phyloP scores from a whole-genome alignment of 2,329 filamentous ascomycete species.

The Dactylella cylindrospora region DNA sequence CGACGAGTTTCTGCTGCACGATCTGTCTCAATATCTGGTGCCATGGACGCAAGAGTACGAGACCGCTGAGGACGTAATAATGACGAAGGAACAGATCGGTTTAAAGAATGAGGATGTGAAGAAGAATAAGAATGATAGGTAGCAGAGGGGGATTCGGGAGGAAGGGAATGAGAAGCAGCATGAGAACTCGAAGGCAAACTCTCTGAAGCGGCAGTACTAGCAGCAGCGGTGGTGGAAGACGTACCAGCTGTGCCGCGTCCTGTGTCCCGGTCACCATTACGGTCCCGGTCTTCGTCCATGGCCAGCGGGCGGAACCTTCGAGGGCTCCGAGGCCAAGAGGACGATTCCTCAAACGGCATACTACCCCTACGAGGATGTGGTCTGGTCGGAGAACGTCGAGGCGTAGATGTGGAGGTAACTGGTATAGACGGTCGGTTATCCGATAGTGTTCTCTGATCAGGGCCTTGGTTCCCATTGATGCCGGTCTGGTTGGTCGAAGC shows the following conservation, averaged over 20 bases:
- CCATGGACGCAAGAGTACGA: slow-evolving; percentile 32
- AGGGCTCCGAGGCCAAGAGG: slow-evolving; percentile 3
- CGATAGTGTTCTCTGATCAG: slow-evolving; percentile 4
- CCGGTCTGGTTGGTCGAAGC: slow-evolving; percentile 2
- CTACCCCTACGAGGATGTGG: slow-evolving; percentile 24
- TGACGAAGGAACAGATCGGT: slow-evolving; percentile 19
- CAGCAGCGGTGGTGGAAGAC: slow-evolving; percentile 37
- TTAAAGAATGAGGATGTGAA: slow-evolving; percentile 12
- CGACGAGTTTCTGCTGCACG: slow-evolving; percentile 42
- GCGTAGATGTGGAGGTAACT: slow-evolving; percentile 16
- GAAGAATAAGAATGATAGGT: slow-evolving; percentile 3
- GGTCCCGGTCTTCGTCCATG: slow-evolving; percentile 24
- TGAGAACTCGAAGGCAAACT: slow-evolving; percentile 22
- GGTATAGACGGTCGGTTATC: slow-evolving; percentile 10
- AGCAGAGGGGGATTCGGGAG: slow-evolving; percentile 5
- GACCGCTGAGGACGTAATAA: slow-evolving; percentile 34
- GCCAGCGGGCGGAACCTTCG: slow-evolving; percentile 4
- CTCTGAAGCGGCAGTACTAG: slow-evolving; percentile 34
- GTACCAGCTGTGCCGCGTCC: slow-evolving; percentile 43
- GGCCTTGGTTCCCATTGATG: slow-evolving; percentile 5
- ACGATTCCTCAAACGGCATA: slow-evolving; percentile 20
- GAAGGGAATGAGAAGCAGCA: slow-evolving; percentile 15
- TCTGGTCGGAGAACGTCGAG: slow-evolving; percentile 17
- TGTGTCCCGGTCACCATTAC: slow-evolving; percentile 39
- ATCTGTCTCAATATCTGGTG: slow-evolving; percentile 44